Evolutionary conservation across 2,329 filamentous ascomycete species (phyloP), one percentile per base, ranked within the genome.

Genomic region (Aspergillus quadrilineatus): DNA sequence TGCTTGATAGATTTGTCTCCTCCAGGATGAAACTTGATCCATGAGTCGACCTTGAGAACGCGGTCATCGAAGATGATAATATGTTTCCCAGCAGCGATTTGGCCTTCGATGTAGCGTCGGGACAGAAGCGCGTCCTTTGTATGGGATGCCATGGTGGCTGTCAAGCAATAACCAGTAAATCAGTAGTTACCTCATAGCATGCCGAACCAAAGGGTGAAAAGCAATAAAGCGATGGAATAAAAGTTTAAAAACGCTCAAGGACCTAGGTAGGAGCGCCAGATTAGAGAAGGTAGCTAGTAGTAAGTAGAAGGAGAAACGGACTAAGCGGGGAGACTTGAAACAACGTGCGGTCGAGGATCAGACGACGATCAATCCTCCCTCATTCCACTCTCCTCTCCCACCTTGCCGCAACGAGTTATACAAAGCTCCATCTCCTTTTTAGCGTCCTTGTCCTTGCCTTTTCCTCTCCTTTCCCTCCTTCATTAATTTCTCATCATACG

Each of bases 1-100:
- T 99, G 94, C 71, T 85, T 80, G 62, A 99, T 95, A 53, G 93
- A 85, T 75, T 92, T 94, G 67, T 93, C 87, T 65, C 94, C 94
- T 56, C 94, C 94, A 10, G 94, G 94, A 68, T 97, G 94, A 69
- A 89, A 97, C 52, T 85, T 85, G 51, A 95, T 78, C 90, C 92
- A 99, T 39, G 88, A 82, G 73, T 97, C 93, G 32, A 91, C 86
- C 76, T 92, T 96, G 64, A 97, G 75, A 8, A 97, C 92, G 66
- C 86, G 85, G 58, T 85, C 82, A 65, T 96, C 85, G 58, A 94
- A 80, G 52, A 99, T 91, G 60, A 97, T 82, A 55, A 99, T 83
- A 61, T 85, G 84, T 56, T 84, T 84, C 4, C 92, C 93, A 56
- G 89, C 85, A 6, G 92, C 90, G 67, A 99, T 97, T 65, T 93